Evolutionary conservation across 2,329 filamentous ascomycete species (phyloP).

Genomic region (Emmonsiellopsis sp.): DNA sequence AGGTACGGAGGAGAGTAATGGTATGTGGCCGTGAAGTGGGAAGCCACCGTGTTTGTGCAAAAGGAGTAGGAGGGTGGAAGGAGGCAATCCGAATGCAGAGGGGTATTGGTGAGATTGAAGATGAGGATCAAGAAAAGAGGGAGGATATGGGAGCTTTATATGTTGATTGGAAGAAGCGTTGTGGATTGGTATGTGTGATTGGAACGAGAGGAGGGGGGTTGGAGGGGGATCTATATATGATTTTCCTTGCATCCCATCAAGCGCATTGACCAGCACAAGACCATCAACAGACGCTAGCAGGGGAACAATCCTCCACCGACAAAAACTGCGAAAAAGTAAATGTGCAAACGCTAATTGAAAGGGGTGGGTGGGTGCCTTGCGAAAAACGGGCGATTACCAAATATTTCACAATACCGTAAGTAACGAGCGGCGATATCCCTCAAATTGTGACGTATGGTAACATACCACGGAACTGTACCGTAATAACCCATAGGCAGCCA

Average conservation of each 20-base stretch:
- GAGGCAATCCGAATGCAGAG: no score
- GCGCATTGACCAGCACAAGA: not conserved
- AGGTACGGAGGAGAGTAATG: not conserved
- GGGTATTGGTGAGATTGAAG: not conserved
- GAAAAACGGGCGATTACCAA: not conserved
- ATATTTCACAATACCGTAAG: not conserved
- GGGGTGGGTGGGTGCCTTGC: constrained; percentile 1
- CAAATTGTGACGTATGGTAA: not conserved
- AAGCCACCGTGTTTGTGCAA: not conserved
- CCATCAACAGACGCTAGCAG: not conserved
- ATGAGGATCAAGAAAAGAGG: not conserved
- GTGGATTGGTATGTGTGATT: constrained; percentile 3
- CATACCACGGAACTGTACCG: not conserved
- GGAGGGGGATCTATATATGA: not conserved
- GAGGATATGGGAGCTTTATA: not conserved
- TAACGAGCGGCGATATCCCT: not conserved
- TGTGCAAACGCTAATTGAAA: not conserved
- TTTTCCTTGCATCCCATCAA: not conserved
- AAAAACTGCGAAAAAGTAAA: not conserved
- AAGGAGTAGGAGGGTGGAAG: no score
- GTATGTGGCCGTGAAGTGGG: not conserved
- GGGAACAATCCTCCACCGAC: not conserved
- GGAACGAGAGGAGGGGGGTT: not conserved
- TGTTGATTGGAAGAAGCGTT: not conserved
- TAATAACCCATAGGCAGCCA: not conserved